phyloP scores from a whole-genome alignment of 192 early-diverging fungal species.

The Entophlyctis luteolus region DNA sequence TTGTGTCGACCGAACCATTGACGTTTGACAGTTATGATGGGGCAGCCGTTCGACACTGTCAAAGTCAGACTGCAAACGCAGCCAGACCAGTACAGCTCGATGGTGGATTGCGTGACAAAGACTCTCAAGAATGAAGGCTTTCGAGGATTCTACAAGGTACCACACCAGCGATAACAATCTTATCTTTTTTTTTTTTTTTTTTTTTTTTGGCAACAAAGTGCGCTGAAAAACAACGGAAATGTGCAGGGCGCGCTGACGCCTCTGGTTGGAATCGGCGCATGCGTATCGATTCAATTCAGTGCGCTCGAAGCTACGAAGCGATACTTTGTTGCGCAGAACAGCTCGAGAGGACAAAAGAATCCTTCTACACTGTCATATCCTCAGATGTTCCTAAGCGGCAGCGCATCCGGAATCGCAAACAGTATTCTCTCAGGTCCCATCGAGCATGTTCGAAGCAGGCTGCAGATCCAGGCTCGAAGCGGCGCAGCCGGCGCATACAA shows the following conservation, averaged over 20 bases:
- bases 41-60: constrained; percentile 50
- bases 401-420: constrained; percentile 82
- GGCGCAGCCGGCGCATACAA: constrained; percentile 33
- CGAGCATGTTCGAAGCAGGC: constrained; percentile 91
- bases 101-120: constrained; percentile 83
- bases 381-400: constrained; percentile 85
- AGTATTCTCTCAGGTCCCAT: constrained; percentile 85
- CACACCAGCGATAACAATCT: not conserved
- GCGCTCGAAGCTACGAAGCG: constrained; percentile 87
- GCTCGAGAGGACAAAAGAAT: constrained; percentile 8
- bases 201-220: too few relatives aligned
- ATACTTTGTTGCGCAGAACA: constrained; percentile 59
- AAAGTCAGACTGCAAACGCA: constrained; percentile 87
- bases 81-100: constrained; percentile 74
- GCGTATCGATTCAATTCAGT: constrained; percentile 96
- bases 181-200: too few relatives aligned
- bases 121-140: constrained; percentile 76
- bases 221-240: not conserved
- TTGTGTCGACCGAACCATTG: not conserved
- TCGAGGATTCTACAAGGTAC: constrained; percentile 79
- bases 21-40: constrained; percentile 35
- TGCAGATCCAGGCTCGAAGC: constrained; percentile 83
- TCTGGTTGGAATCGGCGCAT: constrained; percentile 87
- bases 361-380: constrained; percentile 54
- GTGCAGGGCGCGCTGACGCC: constrained; percentile 82